Percentiles rank a stretch among this genome's conserved stretches.
Evolutionary conservation across 192 early-diverging fungal genomes (phyloP).

Genomic region (Backusella macrospora): DNA sequence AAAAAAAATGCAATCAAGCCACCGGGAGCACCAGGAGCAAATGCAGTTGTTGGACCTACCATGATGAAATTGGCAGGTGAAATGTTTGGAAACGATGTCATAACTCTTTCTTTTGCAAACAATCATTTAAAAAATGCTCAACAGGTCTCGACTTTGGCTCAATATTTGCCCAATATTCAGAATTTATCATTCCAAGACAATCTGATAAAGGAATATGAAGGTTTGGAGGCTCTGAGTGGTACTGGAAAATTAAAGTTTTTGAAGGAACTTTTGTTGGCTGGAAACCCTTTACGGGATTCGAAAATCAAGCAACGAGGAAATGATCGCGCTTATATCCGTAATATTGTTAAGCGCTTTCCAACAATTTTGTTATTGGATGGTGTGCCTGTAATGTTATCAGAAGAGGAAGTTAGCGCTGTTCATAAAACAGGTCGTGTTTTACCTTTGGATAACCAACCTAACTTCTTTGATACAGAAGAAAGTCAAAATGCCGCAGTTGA

Average conservation of each 20-base stretch:
- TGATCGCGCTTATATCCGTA: slow-evolving; percentile 26
- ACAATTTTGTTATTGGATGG: slow-evolving; percentile 45
- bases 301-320: slow-evolving; percentile 44
- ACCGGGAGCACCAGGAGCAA: slow-evolving; percentile 24
- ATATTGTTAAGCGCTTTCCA: slow-evolving; percentile 43
- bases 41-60: slow-evolving; percentile 31
- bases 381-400: slow-evolving; percentile 10
- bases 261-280: slow-evolving; percentile 45
- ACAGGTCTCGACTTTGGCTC: slow-evolving; percentile 39
- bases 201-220: slow-evolving; percentile 37
- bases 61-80: slow-evolving; percentile 41
- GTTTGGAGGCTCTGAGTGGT: slow-evolving; percentile 42
- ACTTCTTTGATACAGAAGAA: slow-evolving; percentile 45
- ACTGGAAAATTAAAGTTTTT: slow-evolving; percentile 41
- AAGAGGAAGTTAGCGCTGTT: slow-evolving; percentile 9
- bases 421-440: slow-evolving; percentile 25
- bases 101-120: slow-evolving; percentile 43
- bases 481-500: slow-evolving; percentile 37
- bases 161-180: slow-evolving; percentile 47
- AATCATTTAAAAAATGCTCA: slow-evolving; percentile 43
- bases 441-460: slow-evolving; percentile 18
- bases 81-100: slow-evolving; percentile 35
- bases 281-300: slow-evolving; percentile 43
- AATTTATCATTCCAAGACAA: slow-evolving; percentile 52
- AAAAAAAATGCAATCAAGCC: slow-evolving; percentile 28